Percentiles rank a stretch among this genome's conserved stretches.
Evolutionary conservation across 2,329 filamentous ascomycete genomes (phyloP).

Genomic region (Fusarium acutatum): DNA sequence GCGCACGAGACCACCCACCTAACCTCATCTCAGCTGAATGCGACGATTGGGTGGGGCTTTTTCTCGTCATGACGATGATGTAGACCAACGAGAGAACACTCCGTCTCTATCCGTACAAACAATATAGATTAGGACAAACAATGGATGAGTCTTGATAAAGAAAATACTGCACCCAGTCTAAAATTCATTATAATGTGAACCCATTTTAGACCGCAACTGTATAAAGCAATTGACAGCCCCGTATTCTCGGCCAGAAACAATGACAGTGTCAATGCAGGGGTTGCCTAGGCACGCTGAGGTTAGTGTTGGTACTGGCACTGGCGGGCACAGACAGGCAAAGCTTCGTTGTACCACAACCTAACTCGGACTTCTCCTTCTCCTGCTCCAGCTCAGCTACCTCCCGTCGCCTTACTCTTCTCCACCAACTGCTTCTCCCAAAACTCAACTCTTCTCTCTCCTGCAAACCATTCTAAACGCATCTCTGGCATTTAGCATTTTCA

Average conservation of each 20-base stretch:
- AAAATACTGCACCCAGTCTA: background rate
- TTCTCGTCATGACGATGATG: slow-evolving; percentile 19
- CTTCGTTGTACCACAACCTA: slow-evolving; percentile 28
- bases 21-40: slow-evolving; percentile 27
- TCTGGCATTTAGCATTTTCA: slow-evolving; percentile 6
- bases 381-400: slow-evolving; percentile 3
- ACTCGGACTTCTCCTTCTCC: slow-evolving; percentile 17
- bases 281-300: slow-evolving; percentile 17
- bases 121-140: background rate
- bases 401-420: slow-evolving; percentile 6
- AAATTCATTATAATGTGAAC: background rate
- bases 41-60: slow-evolving; percentile 37
- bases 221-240: background rate
- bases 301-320: slow-evolving; percentile 5
- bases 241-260: slow-evolving; percentile 43
- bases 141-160: background rate
- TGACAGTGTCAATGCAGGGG: slow-evolving; percentile 38
- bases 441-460: slow-evolving; percentile 3
- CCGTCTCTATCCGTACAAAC: background rate
- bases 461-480: slow-evolving; percentile 4
- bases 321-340: slow-evolving; percentile 16
- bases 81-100: slow-evolving; percentile 7
- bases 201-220: background rate
- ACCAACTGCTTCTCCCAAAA: slow-evolving; percentile 10
- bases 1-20: slow-evolving; percentile 39